Percentiles rank a stretch among this genome's conserved stretches.
Conservation (phyloP, 805 yeast species). For the Ascoidea asiatica region DNA sequence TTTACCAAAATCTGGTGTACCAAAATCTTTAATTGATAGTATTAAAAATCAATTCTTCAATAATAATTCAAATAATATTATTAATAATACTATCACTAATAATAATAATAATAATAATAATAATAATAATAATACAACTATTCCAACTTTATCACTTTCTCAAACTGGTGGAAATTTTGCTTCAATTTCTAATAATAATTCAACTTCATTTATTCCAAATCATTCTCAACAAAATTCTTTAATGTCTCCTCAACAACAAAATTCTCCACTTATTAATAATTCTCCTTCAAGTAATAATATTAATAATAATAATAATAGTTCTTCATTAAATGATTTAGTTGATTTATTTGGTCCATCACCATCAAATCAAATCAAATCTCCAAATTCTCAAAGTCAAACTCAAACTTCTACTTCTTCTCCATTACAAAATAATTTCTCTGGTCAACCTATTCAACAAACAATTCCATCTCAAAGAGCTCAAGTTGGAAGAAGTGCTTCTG, state of each 20-base stretch:
- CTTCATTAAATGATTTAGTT: constrained; percentile 10
- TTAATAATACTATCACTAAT: constrained; percentile 8
- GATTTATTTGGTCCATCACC: constrained; percentile 15
- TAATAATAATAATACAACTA: too few relatives aligned
- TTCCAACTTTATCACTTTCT: too few relatives aligned
- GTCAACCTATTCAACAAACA: background rate
- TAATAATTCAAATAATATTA: constrained; percentile 10
- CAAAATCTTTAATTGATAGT: constrained; percentile 39
- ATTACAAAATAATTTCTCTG: constrained; percentile 6
- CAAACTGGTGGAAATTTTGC: constrained; percentile 4
- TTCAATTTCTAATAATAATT: constrained; percentile 8
- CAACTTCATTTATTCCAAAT: constrained; percentile 9
- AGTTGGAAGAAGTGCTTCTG: constrained; percentile 3
- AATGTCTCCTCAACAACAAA: constrained; percentile 12
- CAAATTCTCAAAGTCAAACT: constrained; percentile 2
- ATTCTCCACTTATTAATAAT: constrained; percentile 22
- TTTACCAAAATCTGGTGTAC: constrained; percentile 60
- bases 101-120: too few relatives aligned
- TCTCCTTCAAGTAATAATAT: constrained; percentile 14
- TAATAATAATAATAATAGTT: constrained; percentile 9
- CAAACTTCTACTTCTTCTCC: constrained; percentile 17
- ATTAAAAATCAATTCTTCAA: constrained; percentile 13
- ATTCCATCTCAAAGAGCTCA: constrained; percentile 5
- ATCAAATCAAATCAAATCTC: constrained; percentile 15
- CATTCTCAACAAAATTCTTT: constrained; percentile 8